These are phyloP conservation scores for Pholiota conissans DNA, from an alignment of 768 basidiomycete species.

Conservation along the genomic window DNA sequence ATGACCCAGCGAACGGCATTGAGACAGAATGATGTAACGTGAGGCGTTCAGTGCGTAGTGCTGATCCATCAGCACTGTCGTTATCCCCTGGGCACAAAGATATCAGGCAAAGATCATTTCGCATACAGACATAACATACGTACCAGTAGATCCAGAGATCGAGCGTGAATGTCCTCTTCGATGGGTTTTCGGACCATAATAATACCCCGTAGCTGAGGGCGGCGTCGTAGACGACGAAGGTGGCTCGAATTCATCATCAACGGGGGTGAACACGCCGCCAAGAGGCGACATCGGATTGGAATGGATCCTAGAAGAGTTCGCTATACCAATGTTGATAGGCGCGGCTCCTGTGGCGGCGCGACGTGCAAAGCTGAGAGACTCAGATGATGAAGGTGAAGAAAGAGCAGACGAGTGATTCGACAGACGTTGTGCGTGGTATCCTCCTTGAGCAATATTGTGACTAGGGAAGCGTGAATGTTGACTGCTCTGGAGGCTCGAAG, in stretches of 20 bases:
- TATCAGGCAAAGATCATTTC: too few relatives aligned
- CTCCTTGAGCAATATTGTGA: background rate
- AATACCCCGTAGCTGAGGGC: slow-evolving; percentile 2
- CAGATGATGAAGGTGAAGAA: slow-evolving; percentile 10
- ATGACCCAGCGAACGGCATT: slow-evolving; percentile 8
- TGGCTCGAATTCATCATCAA: background rate
- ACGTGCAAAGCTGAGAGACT: slow-evolving; percentile 1
- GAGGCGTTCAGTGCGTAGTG: background rate
- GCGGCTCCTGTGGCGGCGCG: background rate
- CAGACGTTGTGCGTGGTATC: background rate
- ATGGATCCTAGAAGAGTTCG: slow-evolving; percentile 2
- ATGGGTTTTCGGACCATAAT: background rate
- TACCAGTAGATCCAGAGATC: slow-evolving; percentile 5
- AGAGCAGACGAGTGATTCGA: background rate
- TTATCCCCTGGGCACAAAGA: background rate
- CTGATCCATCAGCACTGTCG: background rate
- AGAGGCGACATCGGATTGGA: slow-evolving; percentile 8
- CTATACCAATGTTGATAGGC: background rate
- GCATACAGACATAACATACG: too few relatives aligned
- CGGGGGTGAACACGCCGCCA: slow-evolving; percentile 8
- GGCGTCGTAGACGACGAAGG: slow-evolving; percentile 11
- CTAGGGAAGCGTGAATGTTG: background rate
- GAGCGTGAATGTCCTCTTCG: slow-evolving; percentile 9
- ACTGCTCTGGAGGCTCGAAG: background rate
- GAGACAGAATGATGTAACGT: slow-evolving; percentile 13